Conservation (phyloP, 768 basidiomycete genomes). For the Lactifluus subvellereus region DNA sequence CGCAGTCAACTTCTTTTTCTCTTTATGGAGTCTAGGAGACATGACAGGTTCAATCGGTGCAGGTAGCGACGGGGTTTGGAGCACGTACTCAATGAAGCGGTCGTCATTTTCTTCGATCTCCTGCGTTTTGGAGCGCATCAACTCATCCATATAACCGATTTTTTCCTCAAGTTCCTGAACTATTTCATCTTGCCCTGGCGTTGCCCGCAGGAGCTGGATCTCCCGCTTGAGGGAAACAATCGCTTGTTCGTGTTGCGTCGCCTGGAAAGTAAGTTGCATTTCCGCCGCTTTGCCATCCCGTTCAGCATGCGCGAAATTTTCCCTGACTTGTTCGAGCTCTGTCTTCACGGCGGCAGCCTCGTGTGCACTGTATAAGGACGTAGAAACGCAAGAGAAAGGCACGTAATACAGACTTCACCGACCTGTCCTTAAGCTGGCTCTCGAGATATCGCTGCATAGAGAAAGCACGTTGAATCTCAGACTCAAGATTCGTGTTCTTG, state of each 20-base stretch:
- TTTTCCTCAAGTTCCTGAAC: slow-evolving; percentile 60
- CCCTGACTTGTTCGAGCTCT: slow-evolving; percentile 19
- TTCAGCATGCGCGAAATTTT: slow-evolving; percentile 38
- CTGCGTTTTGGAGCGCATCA: slow-evolving; percentile 58
- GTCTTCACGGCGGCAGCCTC: slow-evolving; percentile 35
- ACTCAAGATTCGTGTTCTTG: slow-evolving; percentile 52
- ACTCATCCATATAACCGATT: slow-evolving; percentile 70
- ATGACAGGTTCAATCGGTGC: slow-evolving; percentile 8
- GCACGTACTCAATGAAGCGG: slow-evolving; percentile 66
- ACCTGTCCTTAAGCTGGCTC: slow-evolving; percentile 60
- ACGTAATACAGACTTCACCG: slow-evolving; percentile 21
- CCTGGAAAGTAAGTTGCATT: slow-evolving; percentile 58
- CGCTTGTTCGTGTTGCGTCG: slow-evolving; percentile 62
- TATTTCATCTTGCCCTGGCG: slow-evolving; percentile 49
- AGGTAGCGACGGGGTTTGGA: background rate
- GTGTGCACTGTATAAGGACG: slow-evolving; percentile 40
- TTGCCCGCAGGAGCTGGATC: slow-evolving; percentile 44
- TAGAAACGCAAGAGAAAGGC: slow-evolving; percentile 1
- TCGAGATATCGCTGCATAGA: slow-evolving; percentile 61
- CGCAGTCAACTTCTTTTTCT: slow-evolving; percentile 66
- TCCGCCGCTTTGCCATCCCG: slow-evolving; percentile 53
- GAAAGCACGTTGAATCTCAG: slow-evolving; percentile 57
- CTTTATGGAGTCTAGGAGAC: slow-evolving; percentile 59
- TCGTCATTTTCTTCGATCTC: slow-evolving; percentile 87
- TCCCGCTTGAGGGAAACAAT: slow-evolving; percentile 53